These are phyloP conservation scores for Panellus pusillus DNA, from an alignment of 768 basidiomycete species.

Conservation along the genomic window DNA sequence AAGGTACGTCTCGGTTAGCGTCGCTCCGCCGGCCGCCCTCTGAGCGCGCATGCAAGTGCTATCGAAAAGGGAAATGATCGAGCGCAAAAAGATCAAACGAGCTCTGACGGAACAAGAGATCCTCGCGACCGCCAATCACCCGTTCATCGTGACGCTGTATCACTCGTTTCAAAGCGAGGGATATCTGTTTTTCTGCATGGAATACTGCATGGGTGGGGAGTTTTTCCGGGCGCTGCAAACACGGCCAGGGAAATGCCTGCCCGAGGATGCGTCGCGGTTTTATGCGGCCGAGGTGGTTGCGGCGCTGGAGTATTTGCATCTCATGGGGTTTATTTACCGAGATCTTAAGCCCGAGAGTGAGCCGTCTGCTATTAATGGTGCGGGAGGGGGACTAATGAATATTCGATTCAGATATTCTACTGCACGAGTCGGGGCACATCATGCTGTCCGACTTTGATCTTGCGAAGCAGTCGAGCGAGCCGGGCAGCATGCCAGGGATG, in stretches of 20 bases:
- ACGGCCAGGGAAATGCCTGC: slow-evolving; percentile 92
- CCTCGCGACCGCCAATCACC: slow-evolving; percentile 96
- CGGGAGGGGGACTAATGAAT: slow-evolving; percentile 6
- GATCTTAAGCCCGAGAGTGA: slow-evolving; percentile 99
- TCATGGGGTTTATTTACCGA: slow-evolving; percentile 99
- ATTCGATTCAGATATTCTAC: slow-evolving; percentile 74
- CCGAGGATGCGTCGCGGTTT: slow-evolving; percentile 94
- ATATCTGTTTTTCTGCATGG: slow-evolving; percentile 98
- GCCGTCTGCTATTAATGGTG: slow-evolving; percentile 36
- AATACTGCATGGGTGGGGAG: slow-evolving; percentile 99
- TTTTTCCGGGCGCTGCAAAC: slow-evolving; percentile 98
- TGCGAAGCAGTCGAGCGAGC: slow-evolving; percentile 90
- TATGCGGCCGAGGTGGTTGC: slow-evolving; percentile 99
- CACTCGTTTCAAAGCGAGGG: slow-evolving; percentile 99
- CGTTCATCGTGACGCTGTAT: slow-evolving; percentile 98
- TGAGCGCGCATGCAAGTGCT: slow-evolving; percentile 66
- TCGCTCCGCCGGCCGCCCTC: slow-evolving; percentile 19
- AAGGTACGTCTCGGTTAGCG: slow-evolving; percentile 59
- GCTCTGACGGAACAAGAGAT: slow-evolving; percentile 99
- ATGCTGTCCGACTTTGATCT: slow-evolving; percentile 99
- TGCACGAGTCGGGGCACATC: slow-evolving; percentile 98
- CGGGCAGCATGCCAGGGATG: slow-evolving; percentile 81
- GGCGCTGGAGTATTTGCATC: slow-evolving; percentile 96
- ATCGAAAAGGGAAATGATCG: slow-evolving; percentile 99
- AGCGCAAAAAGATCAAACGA: slow-evolving; percentile 98